Percentiles rank a stretch among this genome's conserved stretches.
Evolutionary conservation across 345 rosid genomes (phyloP).

Genomic region (Eutrema yunnanense): DNA sequence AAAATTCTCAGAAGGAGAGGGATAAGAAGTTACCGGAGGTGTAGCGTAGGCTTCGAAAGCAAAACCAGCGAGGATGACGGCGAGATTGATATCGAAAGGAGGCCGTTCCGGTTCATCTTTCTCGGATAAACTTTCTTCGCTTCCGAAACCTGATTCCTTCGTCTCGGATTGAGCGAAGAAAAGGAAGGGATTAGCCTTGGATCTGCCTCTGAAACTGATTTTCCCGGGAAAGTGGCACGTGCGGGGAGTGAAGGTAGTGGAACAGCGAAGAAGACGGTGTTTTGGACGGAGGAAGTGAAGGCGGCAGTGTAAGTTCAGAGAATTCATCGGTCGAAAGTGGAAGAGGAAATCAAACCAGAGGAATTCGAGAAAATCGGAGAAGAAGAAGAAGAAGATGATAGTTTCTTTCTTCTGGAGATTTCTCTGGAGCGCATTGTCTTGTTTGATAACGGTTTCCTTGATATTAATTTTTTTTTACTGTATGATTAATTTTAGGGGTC

Average conservation of each 20-base stretch:
- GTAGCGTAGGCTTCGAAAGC: constrained; percentile 88
- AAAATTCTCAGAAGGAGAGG: neutral
- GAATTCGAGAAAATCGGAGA: neutral
- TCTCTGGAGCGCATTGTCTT: constrained; percentile 1
- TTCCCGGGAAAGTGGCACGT: constrained; percentile 20
- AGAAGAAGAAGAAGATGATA: neutral
- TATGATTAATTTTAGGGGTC: too few relatives aligned
- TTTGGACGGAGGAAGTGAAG: constrained; percentile 12
- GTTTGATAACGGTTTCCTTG: constrained; percentile 2
- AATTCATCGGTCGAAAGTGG: constrained; percentile 8
- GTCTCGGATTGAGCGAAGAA: constrained; percentile 36
- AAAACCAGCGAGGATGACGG: constrained; percentile 92
- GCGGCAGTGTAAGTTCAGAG: constrained; percentile 25
- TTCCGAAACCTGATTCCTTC: constrained; percentile 27
- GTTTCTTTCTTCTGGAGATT: neutral
- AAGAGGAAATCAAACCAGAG: neutral
- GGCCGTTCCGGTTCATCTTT: constrained; percentile 37
- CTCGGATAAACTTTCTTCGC: constrained; percentile 2
- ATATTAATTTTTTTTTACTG: neutral
- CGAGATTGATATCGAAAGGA: constrained; percentile 83
- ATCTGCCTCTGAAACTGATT: constrained; percentile 6
- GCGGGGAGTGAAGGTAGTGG: constrained; percentile 23
- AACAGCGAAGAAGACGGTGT: constrained; percentile 19
- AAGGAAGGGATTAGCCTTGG: constrained; percentile 18
- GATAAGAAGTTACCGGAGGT: constrained; percentile 46